Base-by-base conservation (phyloP, 2,329 filamentous ascomycete species). In the Acephala macrosclerotiorum region DNA sequence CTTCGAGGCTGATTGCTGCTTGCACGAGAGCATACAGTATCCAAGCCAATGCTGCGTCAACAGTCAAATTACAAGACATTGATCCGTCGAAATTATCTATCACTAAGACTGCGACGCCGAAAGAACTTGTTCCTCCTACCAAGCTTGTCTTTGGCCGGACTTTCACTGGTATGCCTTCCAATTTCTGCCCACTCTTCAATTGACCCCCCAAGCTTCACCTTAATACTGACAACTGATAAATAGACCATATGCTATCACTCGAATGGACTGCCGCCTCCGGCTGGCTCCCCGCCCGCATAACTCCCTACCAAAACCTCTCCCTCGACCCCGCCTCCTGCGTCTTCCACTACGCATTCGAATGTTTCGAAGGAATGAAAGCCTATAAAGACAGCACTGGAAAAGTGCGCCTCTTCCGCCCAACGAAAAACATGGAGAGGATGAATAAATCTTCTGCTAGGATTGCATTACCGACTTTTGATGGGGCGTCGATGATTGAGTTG, bases 361-460 rank as follows among this genome's bases (percentile, higher is more conserved):
- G 92, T 79, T 99, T 99, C 80, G 96, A 99, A 84, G 96, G 96
- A 73, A 97, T 98, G 94, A 99, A 99, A 84, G 96, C 96, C 66
- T 99, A 99, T 86, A 96, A 95, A 80, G 93, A 97, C 82, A 88
- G 86, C 75, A 78, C 87, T 51, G 93, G 93, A 73, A 82, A 89
- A 66, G 87, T 97, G 72, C 90, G 95, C 63, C 84, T 99, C 62
- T 99, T 99, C 86, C 89, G 96, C 38, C 96, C 96, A 1, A 91
- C 97, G 79, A 96, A 89, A 86, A 99, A 99, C 84, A 98, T 98
- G 95, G 89, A 85, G 70, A 91, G 96, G 67, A 82, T 99, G 80
- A 99, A 98, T 85, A 93, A 91, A 79, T 97, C 94, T 2, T 88
- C 92, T 58, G 88, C 92, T 45, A 92, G 96, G 71, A 98, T 99